These are phyloP conservation scores for Ustilago esculenta DNA, from an alignment of 1,284 basidiomycete genomes.

Conservation along the genomic window DNA sequence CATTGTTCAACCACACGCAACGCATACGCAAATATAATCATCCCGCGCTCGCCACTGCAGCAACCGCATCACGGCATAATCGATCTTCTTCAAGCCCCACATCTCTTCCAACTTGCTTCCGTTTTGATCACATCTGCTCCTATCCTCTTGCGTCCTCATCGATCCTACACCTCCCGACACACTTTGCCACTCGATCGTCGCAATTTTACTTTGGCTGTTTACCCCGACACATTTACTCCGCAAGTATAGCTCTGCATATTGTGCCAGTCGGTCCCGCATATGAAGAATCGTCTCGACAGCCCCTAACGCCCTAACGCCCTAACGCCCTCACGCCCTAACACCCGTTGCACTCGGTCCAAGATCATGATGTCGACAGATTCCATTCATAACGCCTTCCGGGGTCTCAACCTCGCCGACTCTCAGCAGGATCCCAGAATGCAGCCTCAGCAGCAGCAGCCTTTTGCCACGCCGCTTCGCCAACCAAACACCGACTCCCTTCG, in stretches of 20 bases:
- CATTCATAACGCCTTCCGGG: conserved; percentile 35
- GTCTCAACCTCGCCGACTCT: conserved; percentile 31
- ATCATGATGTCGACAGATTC: conserved; percentile 46
- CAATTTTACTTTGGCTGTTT: too few relatives aligned
- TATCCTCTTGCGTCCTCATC: too few relatives aligned
- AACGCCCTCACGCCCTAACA: background rate
- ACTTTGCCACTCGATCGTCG: too few relatives aligned
- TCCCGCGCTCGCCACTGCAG: background rate
- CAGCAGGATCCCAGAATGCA: conserved; percentile 36
- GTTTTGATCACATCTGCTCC: too few relatives aligned
- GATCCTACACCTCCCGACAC: too few relatives aligned
- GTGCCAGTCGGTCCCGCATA: background rate
- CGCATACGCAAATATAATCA: conserved; percentile 14
- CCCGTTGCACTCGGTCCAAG: background rate
- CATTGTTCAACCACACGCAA: conserved; percentile 16
- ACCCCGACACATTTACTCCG: too few relatives aligned
- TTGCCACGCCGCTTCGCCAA: conserved; percentile 24
- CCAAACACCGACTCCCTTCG: conserved; percentile 24
- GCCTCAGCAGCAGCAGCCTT: conserved; percentile 16
- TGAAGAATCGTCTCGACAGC: too few relatives aligned
- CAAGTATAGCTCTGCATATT: too few relatives aligned
- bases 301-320: background rate
- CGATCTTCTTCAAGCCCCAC: background rate
- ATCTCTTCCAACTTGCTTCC: too few relatives aligned
- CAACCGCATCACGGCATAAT: background rate